Conservation (phyloP, 2,329 filamentous ascomycete species). For the Colletotrichum incanum region DNA sequence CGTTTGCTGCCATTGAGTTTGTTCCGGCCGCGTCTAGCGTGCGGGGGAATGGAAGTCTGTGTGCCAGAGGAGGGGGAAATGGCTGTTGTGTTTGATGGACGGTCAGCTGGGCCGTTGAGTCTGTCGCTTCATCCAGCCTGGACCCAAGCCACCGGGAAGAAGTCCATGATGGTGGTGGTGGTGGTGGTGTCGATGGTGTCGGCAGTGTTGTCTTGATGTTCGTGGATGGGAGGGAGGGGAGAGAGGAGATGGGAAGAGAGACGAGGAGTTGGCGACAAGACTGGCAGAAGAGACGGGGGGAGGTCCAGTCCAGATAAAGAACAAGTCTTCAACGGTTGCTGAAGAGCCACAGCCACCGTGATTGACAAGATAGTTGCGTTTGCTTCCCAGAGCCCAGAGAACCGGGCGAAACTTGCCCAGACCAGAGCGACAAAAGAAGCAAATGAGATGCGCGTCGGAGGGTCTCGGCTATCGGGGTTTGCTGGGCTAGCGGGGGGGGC, state of each 20-base stretch:
- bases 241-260: not conserved
- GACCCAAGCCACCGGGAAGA: conserved; percentile 21
- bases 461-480: not conserved
- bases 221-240: not conserved
- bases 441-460: not conserved
- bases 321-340: not conserved
- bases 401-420: not conserved
- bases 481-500: no score
- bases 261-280: not conserved
- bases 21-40: conserved; percentile 12
- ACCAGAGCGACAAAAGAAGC: not conserved
- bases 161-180: conserved; percentile 9
- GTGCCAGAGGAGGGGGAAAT: not conserved
- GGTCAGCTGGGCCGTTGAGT: conserved; percentile 17
- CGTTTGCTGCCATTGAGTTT: conserved; percentile 23
- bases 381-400: not conserved
- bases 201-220: not conserved
- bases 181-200: not conserved
- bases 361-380: not conserved
- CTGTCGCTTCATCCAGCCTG: not conserved
- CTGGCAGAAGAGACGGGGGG: not conserved
- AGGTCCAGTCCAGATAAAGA: not conserved
- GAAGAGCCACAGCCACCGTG: not conserved
- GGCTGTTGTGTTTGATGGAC: not conserved
- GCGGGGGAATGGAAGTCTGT: conserved; percentile 8